phyloP scores from a whole-genome alignment of 2,329 filamentous ascomycete species.

The Seiridium unicorne region DNA sequence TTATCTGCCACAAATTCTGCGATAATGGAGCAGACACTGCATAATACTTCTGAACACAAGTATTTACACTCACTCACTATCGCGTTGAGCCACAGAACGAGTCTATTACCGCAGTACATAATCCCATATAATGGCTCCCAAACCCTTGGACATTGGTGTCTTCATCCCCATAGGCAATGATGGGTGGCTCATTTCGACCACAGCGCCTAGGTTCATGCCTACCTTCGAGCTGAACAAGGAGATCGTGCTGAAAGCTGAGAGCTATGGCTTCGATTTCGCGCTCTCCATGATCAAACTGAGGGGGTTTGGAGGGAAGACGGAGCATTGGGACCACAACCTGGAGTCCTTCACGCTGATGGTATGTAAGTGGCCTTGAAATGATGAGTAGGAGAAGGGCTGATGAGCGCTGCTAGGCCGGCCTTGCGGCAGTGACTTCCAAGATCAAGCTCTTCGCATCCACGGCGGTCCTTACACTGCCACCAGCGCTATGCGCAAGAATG shows the following conservation, averaged over 20 bases:
- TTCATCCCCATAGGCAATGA: slow-evolving; percentile 23
- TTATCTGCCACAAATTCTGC: too few relatives aligned
- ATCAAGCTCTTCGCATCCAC: slow-evolving; percentile 26
- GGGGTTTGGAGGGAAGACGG: slow-evolving; percentile 23
- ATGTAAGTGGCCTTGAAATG: background rate
- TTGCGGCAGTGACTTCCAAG: slow-evolving; percentile 24
- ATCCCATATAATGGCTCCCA: background rate
- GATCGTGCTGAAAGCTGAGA: slow-evolving; percentile 21
- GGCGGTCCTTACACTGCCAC: slow-evolving; percentile 23
- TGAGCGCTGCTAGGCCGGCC: slow-evolving; percentile 13
- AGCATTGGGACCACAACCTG: slow-evolving; percentile 26
- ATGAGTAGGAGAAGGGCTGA: background rate
- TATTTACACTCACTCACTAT: too few relatives aligned
- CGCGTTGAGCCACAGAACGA: background rate
- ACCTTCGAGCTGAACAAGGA: slow-evolving; percentile 22
- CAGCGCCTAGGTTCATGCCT: slow-evolving; percentile 23
- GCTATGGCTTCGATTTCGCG: slow-evolving; percentile 22
- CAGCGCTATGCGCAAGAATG: slow-evolving; percentile 22
- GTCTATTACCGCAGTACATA: background rate
- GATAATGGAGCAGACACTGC: background rate
- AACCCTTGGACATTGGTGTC: slow-evolving; percentile 13
- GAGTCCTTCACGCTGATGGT: slow-evolving; percentile 25
- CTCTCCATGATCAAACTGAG: slow-evolving; percentile 24
- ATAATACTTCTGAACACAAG: too few relatives aligned
- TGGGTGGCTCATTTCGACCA: slow-evolving; percentile 25